A percentile compares a stretch with the other conserved stretches of the same genome.
phyloP scores from a whole-genome alignment of 1,284 basidiomycete species.

The Clitocybe nebularis region DNA sequence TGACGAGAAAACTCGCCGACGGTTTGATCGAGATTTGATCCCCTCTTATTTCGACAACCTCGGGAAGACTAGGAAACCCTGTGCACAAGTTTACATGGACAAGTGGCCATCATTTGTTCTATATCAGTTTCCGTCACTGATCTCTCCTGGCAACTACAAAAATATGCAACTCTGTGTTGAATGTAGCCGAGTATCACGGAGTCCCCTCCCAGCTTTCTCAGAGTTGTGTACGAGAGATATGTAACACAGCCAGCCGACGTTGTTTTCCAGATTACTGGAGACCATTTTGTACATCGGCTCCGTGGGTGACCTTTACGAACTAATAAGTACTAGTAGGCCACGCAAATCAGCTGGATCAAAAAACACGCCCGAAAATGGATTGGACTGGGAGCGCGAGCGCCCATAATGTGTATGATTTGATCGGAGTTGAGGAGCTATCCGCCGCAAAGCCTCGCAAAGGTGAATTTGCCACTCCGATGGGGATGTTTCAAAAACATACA shows the following conservation, averaged over 20 bases:
- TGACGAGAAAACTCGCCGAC: constrained; percentile 1
- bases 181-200: not conserved
- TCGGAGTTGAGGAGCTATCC: constrained; percentile 18
- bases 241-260: not conserved
- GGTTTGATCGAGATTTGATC: constrained; percentile 7
- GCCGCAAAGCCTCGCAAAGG: constrained; percentile 14
- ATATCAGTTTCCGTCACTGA: constrained; percentile 1
- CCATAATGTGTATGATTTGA: constrained; percentile 16
- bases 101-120: constrained; percentile 1
- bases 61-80: not conserved
- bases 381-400: constrained; percentile 10
- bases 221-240: not conserved
- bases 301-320: constrained; percentile 1
- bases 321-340: constrained; percentile 7
- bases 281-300: constrained; percentile 9
- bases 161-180: not conserved
- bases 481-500: constrained; percentile 7
- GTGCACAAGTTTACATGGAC: not conserved
- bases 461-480: constrained; percentile 12
- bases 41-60: not conserved
- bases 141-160: constrained; percentile 1
- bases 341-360: constrained; percentile 7
- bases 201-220: not conserved
- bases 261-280: constrained; percentile 3
- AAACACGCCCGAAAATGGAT: constrained; percentile 11